Conservation (phyloP, 2,329 filamentous ascomycete species). For the Decorospora gaudefroyi region DNA sequence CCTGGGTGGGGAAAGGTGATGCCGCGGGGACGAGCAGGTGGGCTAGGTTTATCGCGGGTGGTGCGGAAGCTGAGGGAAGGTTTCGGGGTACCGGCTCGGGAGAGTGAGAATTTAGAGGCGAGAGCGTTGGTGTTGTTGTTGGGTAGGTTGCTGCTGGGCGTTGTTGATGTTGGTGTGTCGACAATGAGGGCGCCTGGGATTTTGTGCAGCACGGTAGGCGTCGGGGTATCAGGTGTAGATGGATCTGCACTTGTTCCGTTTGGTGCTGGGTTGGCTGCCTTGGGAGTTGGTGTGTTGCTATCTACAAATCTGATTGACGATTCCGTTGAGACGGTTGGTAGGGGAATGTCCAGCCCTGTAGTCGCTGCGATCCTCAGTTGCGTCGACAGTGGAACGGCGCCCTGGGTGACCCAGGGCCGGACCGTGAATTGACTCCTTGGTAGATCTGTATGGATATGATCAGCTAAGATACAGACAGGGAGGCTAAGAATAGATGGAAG, state of each 20-base stretch:
- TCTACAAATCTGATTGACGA: constrained; percentile 20
- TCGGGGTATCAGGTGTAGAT: not conserved
- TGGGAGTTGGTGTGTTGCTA: not conserved
- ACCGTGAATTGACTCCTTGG: constrained; percentile 28
- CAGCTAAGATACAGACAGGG: constrained; percentile 27
- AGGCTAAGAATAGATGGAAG: constrained; percentile 19
- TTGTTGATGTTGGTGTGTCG: constrained; percentile 3
- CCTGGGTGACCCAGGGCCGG: constrained; percentile 37
- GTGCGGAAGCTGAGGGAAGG: constrained; percentile 12
- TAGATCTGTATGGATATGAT: constrained; percentile 28
- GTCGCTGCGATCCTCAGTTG: constrained; percentile 16
- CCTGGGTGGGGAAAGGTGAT: constrained; percentile 19
- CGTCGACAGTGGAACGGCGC: constrained; percentile 25
- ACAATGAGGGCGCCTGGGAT: not conserved
- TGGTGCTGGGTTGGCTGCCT: not conserved
- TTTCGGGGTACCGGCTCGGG: not conserved
- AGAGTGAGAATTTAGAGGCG: not conserved
- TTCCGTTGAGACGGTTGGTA: constrained; percentile 10
- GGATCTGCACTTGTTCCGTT: constrained; percentile 1
- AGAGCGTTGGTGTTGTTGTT: not conserved
- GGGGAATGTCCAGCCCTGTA: constrained; percentile 7
- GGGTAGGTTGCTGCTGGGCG: not conserved
- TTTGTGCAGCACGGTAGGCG: not conserved
- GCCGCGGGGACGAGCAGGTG: constrained; percentile 23
- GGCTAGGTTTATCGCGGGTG: constrained; percentile 16